Evolutionary conservation across 202 grass and related monocot species (phyloP), one percentile per base, ranked within the genome.

Genomic region (Dendrocalamus latiflorus): DNA sequence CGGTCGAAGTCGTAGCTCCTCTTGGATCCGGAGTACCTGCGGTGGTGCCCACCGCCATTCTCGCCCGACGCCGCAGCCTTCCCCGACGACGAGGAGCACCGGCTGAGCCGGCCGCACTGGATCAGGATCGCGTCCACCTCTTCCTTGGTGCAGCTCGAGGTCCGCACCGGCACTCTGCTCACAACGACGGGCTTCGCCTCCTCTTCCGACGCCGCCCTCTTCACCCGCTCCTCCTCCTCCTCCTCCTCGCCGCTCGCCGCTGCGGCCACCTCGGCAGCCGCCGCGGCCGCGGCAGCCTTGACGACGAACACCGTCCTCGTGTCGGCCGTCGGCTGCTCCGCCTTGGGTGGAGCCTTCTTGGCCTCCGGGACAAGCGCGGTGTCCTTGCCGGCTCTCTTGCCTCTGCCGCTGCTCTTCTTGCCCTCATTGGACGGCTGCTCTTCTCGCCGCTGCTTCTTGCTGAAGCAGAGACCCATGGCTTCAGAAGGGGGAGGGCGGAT

Each of bases 61-160:
- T 93, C 91, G 6, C 74, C 79, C 20, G 89, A 89, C 15, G 80
- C 57, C 6, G 70, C 78, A 16, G 65, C 69, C 36, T 92, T 95
- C 21, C 96, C 93, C 0, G 89, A 94, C 48, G 89, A 86, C 1
- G 91, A 95, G 4, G 96, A 99, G 89, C 93, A 91, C 18, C 96
- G 87, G 68, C 96, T 99, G 75, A 99, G 93, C 16, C 91, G 87
- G 18, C 96, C 93, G 79, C 93, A 99, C 77, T 99, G 93, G 81
- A 99, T 95, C 36, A 99, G 88, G 8, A 99, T 99, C 41, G 96
- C 93, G 62, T 99, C 96, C 20, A 96, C 81, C 81, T 99, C 96
- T 81, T 99, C 93, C 80, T 94, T 99, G 72, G 96, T 96, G 82
- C 93, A 99, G 88, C 96, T 96, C 9, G 91, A 99, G 16, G 91